Base-by-base conservation (phyloP, 768 basidiomycete species). In the Suillus decipiens region DNA sequence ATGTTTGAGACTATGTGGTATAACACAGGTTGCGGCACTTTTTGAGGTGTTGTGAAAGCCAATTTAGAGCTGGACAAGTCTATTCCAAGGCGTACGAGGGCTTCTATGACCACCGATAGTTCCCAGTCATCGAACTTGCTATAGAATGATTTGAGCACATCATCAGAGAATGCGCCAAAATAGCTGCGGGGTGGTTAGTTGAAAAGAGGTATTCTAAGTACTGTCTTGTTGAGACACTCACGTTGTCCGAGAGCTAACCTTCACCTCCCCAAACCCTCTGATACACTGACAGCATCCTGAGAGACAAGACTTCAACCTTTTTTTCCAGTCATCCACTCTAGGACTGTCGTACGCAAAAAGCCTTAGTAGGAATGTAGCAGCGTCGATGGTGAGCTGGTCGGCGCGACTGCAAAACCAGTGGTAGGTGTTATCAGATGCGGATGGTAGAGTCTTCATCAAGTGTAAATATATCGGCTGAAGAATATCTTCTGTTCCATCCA, bases 361-460 rank as follows among this genome's bases (percentile, higher is more conserved):
- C 58, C 94, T 85, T 42, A 96, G 78, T 56, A 93, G 82, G 76
- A 95, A 97, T 0, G 86, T 87, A 0, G 95, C 93, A 2, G 89
- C 85, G 63, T 86, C 88, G 10, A 82, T 73, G 0, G 84, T 87
- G 39, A 84, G 76, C 10, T 80, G 71, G 37, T 83, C 77, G 4
- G 88, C 89, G 42, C 82, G 81, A 34, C 77, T 73, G 73, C 95
- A 97, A 72, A 90, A 96, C 93, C 93, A 96, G 69, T 97, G 95
- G 60, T 83, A 63, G 36, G 64, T 65, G 37, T 77, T 73, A 56
- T 81, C 80, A 50, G 72, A 71, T 37, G 75, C 66, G 53, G 73
- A 71, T 56, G 77, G 74, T 4, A 79, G 76, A 0, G 81, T 76
- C 22, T 72, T 75, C 75, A 89, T 82, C 11, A 92, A 76, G 70